A percentile compares a stretch with the other conserved stretches of the same genome.
Evolutionary conservation across 177 flowering plant genomes (phyloP).

Genomic region (Vitis hybrid): DNA sequence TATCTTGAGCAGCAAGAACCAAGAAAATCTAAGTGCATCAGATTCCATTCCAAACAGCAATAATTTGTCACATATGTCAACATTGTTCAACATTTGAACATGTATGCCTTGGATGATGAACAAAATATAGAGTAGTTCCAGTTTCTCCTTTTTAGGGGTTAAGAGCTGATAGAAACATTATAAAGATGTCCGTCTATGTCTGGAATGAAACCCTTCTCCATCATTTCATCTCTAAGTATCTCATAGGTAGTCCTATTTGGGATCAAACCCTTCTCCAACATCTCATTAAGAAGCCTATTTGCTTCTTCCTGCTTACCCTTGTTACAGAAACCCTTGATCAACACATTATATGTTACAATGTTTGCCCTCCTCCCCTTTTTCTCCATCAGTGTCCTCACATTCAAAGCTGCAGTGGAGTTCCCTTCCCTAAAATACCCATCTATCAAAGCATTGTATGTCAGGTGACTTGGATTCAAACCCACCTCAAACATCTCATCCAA

Average conservation of each 20-base stretch:
- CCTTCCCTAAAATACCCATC: slow-evolving; percentile 59
- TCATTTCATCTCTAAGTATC: slow-evolving; percentile 56
- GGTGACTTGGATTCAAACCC: slow-evolving; percentile 52
- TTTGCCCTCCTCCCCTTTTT: slow-evolving; percentile 56
- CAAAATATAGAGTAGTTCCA: too few species aligned
- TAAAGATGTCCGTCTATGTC: slow-evolving; percentile 71
- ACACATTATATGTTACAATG: slow-evolving; percentile 56
- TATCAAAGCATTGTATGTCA: slow-evolving; percentile 62
- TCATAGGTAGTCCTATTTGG: slow-evolving; percentile 61
- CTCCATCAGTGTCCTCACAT: slow-evolving; percentile 53
- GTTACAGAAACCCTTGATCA: slow-evolving; percentile 52
- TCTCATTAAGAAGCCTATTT: slow-evolving; percentile 62
- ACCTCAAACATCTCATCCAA: slow-evolving; percentile 44
- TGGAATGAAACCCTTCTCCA: slow-evolving; percentile 65
- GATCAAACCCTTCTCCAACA: slow-evolving; percentile 69
- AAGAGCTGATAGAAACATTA: slow-evolving; percentile 22
- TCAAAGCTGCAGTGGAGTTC: slow-evolving; percentile 52
- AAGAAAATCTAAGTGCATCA: not conserved
- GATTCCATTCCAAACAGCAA: not conserved
- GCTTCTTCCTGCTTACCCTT: slow-evolving; percentile 62
- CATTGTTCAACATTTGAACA: not conserved
- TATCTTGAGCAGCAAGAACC: not conserved
- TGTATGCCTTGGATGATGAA: not conserved
- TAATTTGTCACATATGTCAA: not conserved
- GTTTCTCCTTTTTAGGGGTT: slow-evolving; percentile 1